Evolutionary conservation across 331 rosid species (phyloP).

Genomic region (Malus hybrid): DNA sequence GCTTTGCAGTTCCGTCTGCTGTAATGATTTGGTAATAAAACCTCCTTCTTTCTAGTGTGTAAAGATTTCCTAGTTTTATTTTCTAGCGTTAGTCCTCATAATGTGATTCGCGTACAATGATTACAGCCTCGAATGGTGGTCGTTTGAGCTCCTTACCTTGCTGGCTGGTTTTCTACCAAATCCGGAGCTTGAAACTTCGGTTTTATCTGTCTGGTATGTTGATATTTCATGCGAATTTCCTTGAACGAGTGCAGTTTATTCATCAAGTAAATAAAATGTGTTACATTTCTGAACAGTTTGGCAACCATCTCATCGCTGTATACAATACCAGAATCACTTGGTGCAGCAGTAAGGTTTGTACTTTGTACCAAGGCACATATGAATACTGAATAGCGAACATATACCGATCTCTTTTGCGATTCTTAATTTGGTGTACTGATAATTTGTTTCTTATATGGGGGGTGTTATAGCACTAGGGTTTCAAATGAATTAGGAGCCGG

Average conservation of each 20-base stretch:
- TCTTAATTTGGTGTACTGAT: not conserved
- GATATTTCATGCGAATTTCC: not conserved
- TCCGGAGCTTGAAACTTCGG: conserved; percentile 33
- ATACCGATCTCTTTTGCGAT: not conserved
- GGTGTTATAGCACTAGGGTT: conserved; percentile 21
- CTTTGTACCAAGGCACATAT: not conserved
- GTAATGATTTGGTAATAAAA: conserved; percentile 34
- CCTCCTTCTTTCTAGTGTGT: not conserved
- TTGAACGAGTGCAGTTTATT: not conserved
- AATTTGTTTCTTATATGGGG: not conserved
- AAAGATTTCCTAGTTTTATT: not conserved
- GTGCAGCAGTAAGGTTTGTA: conserved; percentile 36
- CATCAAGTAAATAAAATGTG: not conserved
- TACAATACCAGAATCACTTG: conserved; percentile 34
- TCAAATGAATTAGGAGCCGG: conserved; percentile 45
- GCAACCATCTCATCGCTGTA: conserved; percentile 34
- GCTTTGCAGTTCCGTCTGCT: conserved; percentile 54
- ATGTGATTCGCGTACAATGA: not conserved
- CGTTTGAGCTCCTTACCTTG: conserved; percentile 25
- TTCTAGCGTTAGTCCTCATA: not conserved
- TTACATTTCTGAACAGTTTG: conserved; percentile 29
- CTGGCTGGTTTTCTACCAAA: conserved; percentile 29
- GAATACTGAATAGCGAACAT: not conserved
- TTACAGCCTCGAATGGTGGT: conserved; percentile 31
- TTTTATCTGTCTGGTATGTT: conserved; percentile 29